These are phyloP conservation scores for Aspergillus pseudotamarii DNA, from an alignment of 2,329 filamentous ascomycete species.

Conservation along the genomic window DNA sequence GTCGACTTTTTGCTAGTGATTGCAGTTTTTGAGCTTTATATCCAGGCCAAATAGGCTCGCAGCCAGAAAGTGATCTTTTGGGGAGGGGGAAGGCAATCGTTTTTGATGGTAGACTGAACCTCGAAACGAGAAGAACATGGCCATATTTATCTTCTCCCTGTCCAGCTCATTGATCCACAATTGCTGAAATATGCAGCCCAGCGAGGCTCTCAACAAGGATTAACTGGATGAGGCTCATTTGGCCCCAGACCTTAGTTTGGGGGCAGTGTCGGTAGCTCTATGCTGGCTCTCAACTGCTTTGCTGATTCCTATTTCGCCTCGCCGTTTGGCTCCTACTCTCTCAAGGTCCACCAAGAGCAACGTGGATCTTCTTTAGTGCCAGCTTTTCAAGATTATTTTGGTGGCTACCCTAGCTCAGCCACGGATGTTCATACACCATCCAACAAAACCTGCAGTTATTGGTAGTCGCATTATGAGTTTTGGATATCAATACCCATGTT, in stretches of 20 bases:
- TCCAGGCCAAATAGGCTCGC: not conserved
- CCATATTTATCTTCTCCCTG: not conserved
- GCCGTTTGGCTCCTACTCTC: too few relatives aligned
- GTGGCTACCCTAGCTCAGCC: too few relatives aligned
- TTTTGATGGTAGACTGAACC: not conserved
- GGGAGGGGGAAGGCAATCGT: too few relatives aligned
- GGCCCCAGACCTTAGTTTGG: not conserved
- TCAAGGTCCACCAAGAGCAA: too few relatives aligned
- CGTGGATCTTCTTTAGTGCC: too few relatives aligned
- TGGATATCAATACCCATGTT: too few relatives aligned
- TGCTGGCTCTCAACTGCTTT: not conserved
- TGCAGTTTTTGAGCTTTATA: not conserved
- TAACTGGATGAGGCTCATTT: not conserved
- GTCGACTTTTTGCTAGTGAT: too few relatives aligned
- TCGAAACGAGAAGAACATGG: not conserved
- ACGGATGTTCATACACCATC: too few relatives aligned
- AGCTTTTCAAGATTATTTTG: too few relatives aligned
- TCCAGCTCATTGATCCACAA: too few relatives aligned
- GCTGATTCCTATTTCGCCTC: not conserved
- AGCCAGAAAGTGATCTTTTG: not conserved
- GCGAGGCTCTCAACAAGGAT: not conserved
- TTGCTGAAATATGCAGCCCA: not conserved
- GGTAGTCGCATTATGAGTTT: too few relatives aligned
- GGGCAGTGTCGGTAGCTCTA: not conserved
- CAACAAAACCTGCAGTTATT: too few relatives aligned